Conservation (phyloP, 352 stramenopile genomes). For the Paralagenidium karlingii region DNA sequence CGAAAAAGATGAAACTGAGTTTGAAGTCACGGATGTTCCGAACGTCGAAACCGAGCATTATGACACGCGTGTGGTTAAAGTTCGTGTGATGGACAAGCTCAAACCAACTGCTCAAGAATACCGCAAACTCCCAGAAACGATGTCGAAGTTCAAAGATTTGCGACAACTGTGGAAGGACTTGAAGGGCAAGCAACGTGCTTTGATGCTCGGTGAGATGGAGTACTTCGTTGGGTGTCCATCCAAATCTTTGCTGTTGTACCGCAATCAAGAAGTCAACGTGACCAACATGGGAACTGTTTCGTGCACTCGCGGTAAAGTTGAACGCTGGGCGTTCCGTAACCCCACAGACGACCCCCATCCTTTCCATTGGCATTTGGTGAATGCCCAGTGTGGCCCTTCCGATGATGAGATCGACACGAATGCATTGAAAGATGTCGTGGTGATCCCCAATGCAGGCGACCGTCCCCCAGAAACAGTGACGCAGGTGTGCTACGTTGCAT, state of each 20-base stretch:
- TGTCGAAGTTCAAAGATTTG: constrained; percentile 34
- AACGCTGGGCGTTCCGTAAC: constrained; percentile 74
- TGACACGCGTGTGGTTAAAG: constrained; percentile 31
- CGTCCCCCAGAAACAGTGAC: constrained; percentile 24
- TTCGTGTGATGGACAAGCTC: constrained; percentile 22
- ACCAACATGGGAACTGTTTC: constrained; percentile 27
- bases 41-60: constrained; percentile 30
- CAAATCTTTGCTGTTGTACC: constrained; percentile 33
- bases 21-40: constrained; percentile 26
- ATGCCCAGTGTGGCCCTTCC: constrained; percentile 46
- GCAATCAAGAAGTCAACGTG: constrained; percentile 34
- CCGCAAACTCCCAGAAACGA: constrained; percentile 16
- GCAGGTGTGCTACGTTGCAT: constrained; percentile 65
- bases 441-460: constrained; percentile 43
- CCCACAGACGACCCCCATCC: constrained; percentile 59
- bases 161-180: constrained; percentile 32
- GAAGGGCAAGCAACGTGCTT: constrained; percentile 30
- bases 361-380: constrained; percentile 70
- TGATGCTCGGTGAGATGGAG: constrained; percentile 48
- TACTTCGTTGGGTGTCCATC: constrained; percentile 18
- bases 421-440: constrained; percentile 53
- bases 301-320: constrained; percentile 58
- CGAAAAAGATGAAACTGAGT: constrained; percentile 20
- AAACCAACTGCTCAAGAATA: constrained; percentile 14
- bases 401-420: constrained; percentile 63